A percentile compares a stretch with the other conserved stretches of the same genome.
phyloP scores from a whole-genome alignment of 1,139 yeast species.

The Blastobotrys proliferans region DNA sequence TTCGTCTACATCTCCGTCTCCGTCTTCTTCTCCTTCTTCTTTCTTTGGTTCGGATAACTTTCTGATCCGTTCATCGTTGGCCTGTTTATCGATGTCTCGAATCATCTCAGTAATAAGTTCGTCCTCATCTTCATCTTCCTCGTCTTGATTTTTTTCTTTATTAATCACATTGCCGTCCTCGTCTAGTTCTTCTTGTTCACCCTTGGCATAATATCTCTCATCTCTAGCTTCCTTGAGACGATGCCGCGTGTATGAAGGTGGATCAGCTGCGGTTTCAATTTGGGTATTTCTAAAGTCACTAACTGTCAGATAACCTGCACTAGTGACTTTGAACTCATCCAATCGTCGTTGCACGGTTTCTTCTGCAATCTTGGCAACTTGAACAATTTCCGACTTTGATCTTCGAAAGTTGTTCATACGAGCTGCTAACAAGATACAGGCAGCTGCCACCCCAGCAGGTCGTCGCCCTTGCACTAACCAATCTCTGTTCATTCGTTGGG shows the following conservation, averaged over 20 bases:
- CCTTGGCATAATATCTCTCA: no score
- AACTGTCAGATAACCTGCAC: slow-evolving; percentile 69
- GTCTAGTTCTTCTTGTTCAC: background rate
- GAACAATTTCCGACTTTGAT: slow-evolving; percentile 89
- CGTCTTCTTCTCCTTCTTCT: slow-evolving; percentile 7
- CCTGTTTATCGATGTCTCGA: slow-evolving; percentile 12
- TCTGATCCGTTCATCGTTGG: background rate
- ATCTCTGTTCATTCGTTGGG: slow-evolving; percentile 87
- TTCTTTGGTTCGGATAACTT: background rate
- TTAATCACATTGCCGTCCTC: background rate
- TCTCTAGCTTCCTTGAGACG: slow-evolving; percentile 27
- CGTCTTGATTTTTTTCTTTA: no score
- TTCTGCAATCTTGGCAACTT: slow-evolving; percentile 92
- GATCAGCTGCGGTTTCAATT: slow-evolving; percentile 53
- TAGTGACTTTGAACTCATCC: slow-evolving; percentile 78
- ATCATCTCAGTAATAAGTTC: slow-evolving; percentile 11
- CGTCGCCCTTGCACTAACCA: slow-evolving; percentile 97
- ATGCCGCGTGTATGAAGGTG: slow-evolving; percentile 66
- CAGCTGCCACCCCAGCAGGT: slow-evolving; percentile 98
- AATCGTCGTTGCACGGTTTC: slow-evolving; percentile 87
- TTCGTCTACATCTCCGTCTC: background rate
- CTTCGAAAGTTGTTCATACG: slow-evolving; percentile 93
- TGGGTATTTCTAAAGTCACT: slow-evolving; percentile 58
- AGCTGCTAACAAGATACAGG: slow-evolving; percentile 87
- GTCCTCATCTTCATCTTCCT: slow-evolving; percentile 9